Evolutionary conservation across 306 rosid species (phyloP).

Genomic region (Purshia tridentata): DNA sequence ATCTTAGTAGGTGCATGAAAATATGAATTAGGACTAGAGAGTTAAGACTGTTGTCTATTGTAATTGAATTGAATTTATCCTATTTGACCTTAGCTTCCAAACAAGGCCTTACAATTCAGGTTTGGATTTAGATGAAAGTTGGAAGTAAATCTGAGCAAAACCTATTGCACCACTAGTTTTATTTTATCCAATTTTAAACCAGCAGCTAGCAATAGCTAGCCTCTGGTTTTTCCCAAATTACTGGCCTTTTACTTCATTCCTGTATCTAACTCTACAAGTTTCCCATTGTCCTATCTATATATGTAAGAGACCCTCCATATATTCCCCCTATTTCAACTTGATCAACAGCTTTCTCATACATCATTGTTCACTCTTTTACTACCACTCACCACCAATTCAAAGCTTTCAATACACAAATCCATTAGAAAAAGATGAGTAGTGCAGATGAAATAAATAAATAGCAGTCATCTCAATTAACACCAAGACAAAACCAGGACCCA

Average conservation of each 20-base stretch:
- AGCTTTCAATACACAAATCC: too few relatives aligned
- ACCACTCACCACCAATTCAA: too few relatives aligned
- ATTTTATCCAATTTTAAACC: background rate
- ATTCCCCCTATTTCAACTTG: background rate
- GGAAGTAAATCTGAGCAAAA: background rate
- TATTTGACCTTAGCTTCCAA: too few relatives aligned
- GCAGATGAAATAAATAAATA: too few relatives aligned
- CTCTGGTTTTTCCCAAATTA: background rate
- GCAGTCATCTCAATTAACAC: too few relatives aligned
- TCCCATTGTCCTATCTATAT: background rate
- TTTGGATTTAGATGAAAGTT: background rate
- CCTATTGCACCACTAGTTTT: background rate
- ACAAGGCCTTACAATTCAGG: too few relatives aligned
- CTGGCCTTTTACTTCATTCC: background rate
- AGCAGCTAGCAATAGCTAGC: background rate
- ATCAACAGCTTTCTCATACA: background rate
- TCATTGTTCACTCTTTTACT: too few relatives aligned
- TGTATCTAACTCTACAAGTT: background rate
- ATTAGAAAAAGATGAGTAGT: slow-evolving; percentile 4
- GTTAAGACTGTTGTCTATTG: too few relatives aligned
- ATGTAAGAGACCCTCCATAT: background rate
- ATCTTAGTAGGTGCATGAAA: too few relatives aligned
- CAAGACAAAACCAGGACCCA: too few relatives aligned
- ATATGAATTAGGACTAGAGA: too few relatives aligned
- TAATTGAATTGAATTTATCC: too few relatives aligned